A percentile compares a stretch with the other conserved stretches of the same genome.
These are phyloP conservation scores for Penicillium psychrosexuale DNA, from an alignment of 2,329 filamentous ascomycete species.

Conservation along the genomic window DNA sequence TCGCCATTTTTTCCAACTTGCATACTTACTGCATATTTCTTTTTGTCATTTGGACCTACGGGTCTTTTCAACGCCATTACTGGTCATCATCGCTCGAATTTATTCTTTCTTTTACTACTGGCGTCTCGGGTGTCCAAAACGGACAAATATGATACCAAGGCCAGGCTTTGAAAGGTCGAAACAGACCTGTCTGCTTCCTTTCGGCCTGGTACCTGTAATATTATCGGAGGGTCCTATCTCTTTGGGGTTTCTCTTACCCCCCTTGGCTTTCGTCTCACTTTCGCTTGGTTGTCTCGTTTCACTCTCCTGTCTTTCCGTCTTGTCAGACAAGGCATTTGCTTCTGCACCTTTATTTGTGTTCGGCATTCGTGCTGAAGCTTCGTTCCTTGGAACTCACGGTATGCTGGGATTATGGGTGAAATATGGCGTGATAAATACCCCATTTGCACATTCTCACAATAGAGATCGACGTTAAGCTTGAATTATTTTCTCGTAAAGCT, in stretches of 20 bases:
- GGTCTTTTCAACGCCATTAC: background rate
- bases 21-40: conserved; percentile 11
- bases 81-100: conserved; percentile 1
- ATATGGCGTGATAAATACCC: conserved; percentile 22
- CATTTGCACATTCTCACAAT: conserved; percentile 19
- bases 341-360: conserved; percentile 9
- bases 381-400: conserved; percentile 1
- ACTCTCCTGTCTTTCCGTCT: conserved; percentile 5
- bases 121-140: conserved; percentile 31
- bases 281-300: conserved; percentile 14
- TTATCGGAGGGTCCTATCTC: conserved; percentile 22
- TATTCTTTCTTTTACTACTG: conserved; percentile 17
- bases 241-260: conserved; percentile 3
- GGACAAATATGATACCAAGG: conserved; percentile 16
- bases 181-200: conserved; percentile 4
- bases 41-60: conserved; percentile 4
- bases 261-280: conserved; percentile 8
- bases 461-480: conserved; percentile 17
- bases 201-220: conserved; percentile 35
- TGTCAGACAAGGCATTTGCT: conserved; percentile 12
- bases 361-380: conserved; percentile 6
- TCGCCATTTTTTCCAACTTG: conserved; percentile 13
- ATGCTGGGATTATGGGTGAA: conserved; percentile 8
- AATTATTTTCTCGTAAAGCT: background rate
- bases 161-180: conserved; percentile 13